phyloP scores from a whole-genome alignment of 345 rosid species.

The Citrus cavaleriei region DNA sequence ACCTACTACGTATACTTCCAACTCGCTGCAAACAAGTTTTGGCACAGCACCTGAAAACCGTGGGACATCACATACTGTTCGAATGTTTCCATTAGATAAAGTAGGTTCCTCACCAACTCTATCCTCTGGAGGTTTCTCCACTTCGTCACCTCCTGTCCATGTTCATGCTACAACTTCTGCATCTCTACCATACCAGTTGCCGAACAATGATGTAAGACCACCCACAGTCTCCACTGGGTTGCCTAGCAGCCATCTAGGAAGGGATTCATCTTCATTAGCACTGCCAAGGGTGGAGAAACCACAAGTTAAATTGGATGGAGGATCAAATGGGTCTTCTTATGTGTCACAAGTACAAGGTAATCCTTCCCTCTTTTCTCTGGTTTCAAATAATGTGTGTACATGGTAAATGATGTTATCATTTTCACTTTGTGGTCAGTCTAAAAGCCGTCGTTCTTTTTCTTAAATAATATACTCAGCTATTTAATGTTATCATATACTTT shows the following conservation, averaged over 20 bases:
- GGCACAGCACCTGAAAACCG: constrained; percentile 38
- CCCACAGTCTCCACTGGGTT: constrained; percentile 34
- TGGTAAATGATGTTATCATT: neutral
- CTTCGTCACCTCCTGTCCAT: constrained; percentile 25
- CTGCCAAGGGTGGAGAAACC: constrained; percentile 48
- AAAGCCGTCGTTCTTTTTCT: neutral
- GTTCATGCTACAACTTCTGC: constrained; percentile 34
- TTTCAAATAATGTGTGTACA: neutral
- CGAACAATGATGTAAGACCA: constrained; percentile 37
- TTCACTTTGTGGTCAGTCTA: neutral
- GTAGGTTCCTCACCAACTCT: constrained; percentile 22
- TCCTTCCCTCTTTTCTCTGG: neutral
- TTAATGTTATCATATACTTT: neutral
- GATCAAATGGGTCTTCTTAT: constrained; percentile 38
- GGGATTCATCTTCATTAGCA: constrained; percentile 40
- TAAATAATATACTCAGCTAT: neutral
- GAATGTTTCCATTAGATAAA: constrained; percentile 36
- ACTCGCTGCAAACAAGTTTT: constrained; percentile 37
- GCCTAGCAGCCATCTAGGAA: constrained; percentile 36
- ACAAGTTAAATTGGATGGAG: constrained; percentile 45
- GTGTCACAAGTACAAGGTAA: constrained; percentile 46
- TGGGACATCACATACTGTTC: constrained; percentile 26
- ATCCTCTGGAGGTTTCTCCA: constrained; percentile 41
- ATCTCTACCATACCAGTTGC: constrained; percentile 36
- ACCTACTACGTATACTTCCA: constrained; percentile 44